Base-by-base conservation (phyloP, 2,329 filamentous ascomycete species). In the Colletotrichum sp. region DNA sequence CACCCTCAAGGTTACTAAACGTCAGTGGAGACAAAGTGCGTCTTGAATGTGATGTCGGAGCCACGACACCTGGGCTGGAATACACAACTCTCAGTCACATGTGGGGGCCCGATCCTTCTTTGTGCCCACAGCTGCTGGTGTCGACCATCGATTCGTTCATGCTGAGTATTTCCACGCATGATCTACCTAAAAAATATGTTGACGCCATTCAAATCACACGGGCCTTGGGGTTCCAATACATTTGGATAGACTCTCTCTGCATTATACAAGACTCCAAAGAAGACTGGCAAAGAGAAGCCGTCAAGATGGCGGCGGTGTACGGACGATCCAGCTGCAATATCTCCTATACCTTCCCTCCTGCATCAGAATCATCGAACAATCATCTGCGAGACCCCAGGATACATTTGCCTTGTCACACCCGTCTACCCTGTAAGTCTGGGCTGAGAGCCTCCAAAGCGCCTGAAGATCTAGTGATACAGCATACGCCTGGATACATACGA, bases 361-460 rank as follows among this genome's bases (percentile, higher is more conserved):
- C 44, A 21, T 21, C 44, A 7, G 44, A 52, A 4, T 21, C n/a
- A 5, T 21, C 44, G 5, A 52, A 52, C n/a, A 52, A 21, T 21
- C 44, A 52, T 52, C 44, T 52, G n/a, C n/a, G 44, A 1, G n/a
- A 52, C 8, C 44, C 44, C n/a, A 52, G 44, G n/a, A 3, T 21
- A 52, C 44, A 52, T 13, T 52, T 52, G n/a, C 44, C 44, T 21
- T 21, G n/a, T 21, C 44, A 24, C 2, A 52, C n/a, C 7, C 44
- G 6, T 52, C 5, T 52, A 4, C 44, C n/a, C 6, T 52, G 5
- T 52, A 52, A 52, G n/a, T 21, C 10, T 52, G 44, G 44, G 10
- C 12, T 21, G 10, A 1, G 0, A 0, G 5, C n/a, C 3, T 52
- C n/a, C 6, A 21, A 13, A 13, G 44, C 44, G 10, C 44, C 44